phyloP scores from a whole-genome alignment of 2,329 filamentous ascomycete species.

The Fusarium sp. region DNA sequence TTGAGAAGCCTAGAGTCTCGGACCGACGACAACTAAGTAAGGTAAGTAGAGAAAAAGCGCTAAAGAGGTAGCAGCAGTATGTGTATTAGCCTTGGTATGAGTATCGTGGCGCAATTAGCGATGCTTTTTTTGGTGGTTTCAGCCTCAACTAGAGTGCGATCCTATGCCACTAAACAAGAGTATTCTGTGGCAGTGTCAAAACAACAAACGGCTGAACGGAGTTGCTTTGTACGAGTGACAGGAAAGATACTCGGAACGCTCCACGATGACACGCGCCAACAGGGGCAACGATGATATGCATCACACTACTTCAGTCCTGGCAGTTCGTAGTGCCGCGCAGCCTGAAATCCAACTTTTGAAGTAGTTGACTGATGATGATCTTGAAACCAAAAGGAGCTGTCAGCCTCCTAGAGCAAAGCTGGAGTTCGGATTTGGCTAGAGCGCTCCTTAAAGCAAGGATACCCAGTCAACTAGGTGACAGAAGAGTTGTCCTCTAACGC shows the following conservation, averaged over 20 bases:
- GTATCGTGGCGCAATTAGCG: background rate
- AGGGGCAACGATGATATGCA: conserved; percentile 1
- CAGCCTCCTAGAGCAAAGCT: background rate
- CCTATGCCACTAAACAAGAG: conserved; percentile 18
- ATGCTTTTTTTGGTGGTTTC: conserved; percentile 29
- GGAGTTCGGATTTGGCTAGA: conserved; percentile 4
- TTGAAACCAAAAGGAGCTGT: background rate
- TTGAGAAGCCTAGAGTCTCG: conserved; percentile 16
- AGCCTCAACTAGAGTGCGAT: conserved; percentile 33
- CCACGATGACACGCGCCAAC: background rate
- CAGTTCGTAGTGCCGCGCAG: background rate
- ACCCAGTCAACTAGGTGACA: background rate
- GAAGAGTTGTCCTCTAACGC: background rate
- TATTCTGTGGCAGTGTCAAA: conserved; percentile 5
- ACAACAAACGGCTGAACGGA: background rate
- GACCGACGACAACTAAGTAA: background rate
- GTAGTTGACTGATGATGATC: background rate
- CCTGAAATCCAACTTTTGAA: background rate
- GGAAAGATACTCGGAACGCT: background rate
- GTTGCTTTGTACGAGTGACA: background rate
- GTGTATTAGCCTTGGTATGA: background rate
- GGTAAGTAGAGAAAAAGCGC: conserved; percentile 8
- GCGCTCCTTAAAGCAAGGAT: background rate
- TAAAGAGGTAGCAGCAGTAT: conserved; percentile 1
- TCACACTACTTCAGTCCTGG: background rate